These are phyloP conservation scores for Ophiocordyceps sinensis DNA, from an alignment of 2,329 filamentous ascomycete species.

Conservation along the genomic window DNA sequence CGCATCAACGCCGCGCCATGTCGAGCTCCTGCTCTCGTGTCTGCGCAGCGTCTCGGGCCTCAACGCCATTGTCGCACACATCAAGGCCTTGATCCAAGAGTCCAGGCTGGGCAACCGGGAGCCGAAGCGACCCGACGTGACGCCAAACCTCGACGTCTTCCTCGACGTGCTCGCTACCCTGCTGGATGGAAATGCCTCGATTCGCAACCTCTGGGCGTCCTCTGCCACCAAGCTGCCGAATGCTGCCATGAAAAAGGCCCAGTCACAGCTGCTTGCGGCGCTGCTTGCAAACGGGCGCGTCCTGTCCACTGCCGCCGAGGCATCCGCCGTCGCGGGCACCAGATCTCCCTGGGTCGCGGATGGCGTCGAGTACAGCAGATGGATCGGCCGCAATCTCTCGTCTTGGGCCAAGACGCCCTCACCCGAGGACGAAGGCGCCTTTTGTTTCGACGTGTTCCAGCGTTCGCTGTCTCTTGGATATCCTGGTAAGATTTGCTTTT, in stretches of 20 bases:
- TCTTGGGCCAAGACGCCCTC: constrained; percentile 21
- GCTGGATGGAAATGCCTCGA: constrained; percentile 21
- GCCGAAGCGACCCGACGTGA: constrained; percentile 24
- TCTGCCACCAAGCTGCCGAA: constrained; percentile 12
- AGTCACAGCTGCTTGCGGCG: constrained; percentile 23
- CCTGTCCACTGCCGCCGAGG: constrained; percentile 38
- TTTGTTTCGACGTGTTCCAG: constrained; percentile 33
- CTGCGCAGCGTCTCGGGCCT: constrained; percentile 63
- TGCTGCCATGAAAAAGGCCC: constrained; percentile 13
- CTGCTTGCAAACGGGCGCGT: constrained; percentile 34
- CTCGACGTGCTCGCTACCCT: constrained; percentile 29
- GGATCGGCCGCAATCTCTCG: constrained; percentile 54
- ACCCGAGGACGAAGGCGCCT: constrained; percentile 21
- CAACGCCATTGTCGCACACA: constrained; percentile 58
- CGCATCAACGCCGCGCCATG: constrained; percentile 16
- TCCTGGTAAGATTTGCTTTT: constrained; percentile 33
- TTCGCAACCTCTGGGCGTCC: constrained; percentile 23
- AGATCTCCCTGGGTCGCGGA: constrained; percentile 45
- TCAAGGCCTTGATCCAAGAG: constrained; percentile 46
- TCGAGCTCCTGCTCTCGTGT: constrained; percentile 42
- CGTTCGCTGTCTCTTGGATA: constrained; percentile 60
- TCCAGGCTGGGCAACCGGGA: constrained; percentile 23
- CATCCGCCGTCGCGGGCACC: constrained; percentile 31
- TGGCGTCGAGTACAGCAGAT: constrained; percentile 49
- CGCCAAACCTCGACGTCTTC: constrained; percentile 27